Conservation (phyloP, 106 monocot genomes). For the Chionographis japonica region DNA sequence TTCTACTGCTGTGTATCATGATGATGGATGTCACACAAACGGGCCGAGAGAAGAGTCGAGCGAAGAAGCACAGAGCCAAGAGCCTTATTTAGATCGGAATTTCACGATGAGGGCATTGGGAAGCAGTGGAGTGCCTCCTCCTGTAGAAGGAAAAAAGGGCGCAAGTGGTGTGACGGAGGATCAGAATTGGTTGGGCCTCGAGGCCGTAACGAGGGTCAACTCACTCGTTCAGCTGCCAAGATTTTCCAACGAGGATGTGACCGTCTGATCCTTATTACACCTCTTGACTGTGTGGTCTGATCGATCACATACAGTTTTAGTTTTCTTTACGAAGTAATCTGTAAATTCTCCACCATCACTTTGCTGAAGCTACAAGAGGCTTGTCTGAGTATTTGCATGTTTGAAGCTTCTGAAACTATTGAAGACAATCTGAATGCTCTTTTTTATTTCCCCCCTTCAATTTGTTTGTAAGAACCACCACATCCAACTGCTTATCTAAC, state of each 20-base stretch:
- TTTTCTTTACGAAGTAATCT: too few relatives aligned
- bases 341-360: too few relatives aligned
- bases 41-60: not conserved
- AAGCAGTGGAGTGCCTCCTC: not conserved
- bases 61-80: not conserved
- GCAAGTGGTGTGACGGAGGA: constrained; percentile 4
- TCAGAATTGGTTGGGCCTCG: constrained; percentile 30
- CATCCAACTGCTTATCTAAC: too few relatives aligned
- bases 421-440: too few relatives aligned
- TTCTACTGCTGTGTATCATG: not conserved
- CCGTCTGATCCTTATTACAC: constrained; percentile 6
- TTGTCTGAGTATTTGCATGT: too few relatives aligned
- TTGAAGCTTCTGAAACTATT: too few relatives aligned
- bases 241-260: constrained; percentile 24
- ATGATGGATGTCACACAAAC: not conserved
- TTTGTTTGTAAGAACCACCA: too few relatives aligned
- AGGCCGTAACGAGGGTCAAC: constrained; percentile 39
- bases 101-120: constrained; percentile 25
- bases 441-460: too few relatives aligned
- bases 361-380: too few relatives aligned
- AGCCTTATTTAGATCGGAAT: constrained; percentile 26
- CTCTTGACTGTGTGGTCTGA: not conserved
- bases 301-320: too few relatives aligned
- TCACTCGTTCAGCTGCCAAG: constrained; percentile 43
- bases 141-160: not conserved